phyloP scores from a whole-genome alignment of 2,329 filamentous ascomycete species.

The Capronia coronata region DNA sequence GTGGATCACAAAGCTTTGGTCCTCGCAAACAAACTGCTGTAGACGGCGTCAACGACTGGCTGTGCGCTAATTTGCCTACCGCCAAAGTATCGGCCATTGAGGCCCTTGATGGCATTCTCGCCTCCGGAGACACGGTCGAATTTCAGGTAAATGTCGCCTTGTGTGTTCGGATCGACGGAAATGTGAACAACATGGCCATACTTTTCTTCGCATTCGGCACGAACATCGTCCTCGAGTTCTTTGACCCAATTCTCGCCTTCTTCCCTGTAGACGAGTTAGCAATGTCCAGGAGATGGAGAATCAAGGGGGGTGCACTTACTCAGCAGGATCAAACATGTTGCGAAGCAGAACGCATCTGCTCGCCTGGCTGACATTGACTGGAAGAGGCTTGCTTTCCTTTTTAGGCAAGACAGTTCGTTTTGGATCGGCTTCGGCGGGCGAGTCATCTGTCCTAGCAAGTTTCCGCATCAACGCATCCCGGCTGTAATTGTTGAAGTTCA shows the following conservation, averaged over 20 bases:
- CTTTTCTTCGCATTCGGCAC: conserved; percentile 84
- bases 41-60: conserved; percentile 96
- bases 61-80: conserved; percentile 87
- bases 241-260: conserved; percentile 83
- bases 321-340: conserved; percentile 88
- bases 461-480: conserved; percentile 98
- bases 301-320: conserved; percentile 56
- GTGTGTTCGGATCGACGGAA: conserved; percentile 83
- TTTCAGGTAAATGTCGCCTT: conserved; percentile 96
- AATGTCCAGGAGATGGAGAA: conserved; percentile 4
- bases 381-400: conserved; percentile 69
- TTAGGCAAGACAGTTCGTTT: conserved; percentile 69
- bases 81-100: conserved; percentile 95
- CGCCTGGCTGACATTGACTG: conserved; percentile 82
- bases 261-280: conserved; percentile 55
- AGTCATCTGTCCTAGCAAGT: conserved; percentile 90
- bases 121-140: conserved; percentile 93
- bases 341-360: conserved; percentile 90
- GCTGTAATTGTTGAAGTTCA: conserved; percentile 99
- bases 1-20: conserved; percentile 43
- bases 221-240: conserved; percentile 89
- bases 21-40: conserved; percentile 90
- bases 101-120: conserved; percentile 94
- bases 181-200: conserved; percentile 98
- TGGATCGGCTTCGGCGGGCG: conserved; percentile 56